A percentile compares a stretch with the other conserved stretches of the same genome.
These are phyloP conservation scores for Aspergillus fructus DNA, from an alignment of 2,329 filamentous ascomycete genomes.

Conservation along the genomic window DNA sequence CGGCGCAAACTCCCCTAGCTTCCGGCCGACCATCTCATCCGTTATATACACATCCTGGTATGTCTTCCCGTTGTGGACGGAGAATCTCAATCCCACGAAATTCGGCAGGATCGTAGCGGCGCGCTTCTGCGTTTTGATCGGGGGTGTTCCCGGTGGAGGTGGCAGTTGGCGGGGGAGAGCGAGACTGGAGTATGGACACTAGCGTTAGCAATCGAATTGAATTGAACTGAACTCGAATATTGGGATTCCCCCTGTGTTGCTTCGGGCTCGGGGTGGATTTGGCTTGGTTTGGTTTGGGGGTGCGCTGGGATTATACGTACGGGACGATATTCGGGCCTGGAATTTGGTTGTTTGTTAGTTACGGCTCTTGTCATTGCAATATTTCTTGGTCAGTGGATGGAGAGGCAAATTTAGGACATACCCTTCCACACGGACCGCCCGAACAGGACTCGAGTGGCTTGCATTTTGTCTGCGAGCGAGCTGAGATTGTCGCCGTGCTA, in stretches of 20 bases:
- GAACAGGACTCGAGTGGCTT: slow-evolving; percentile 65
- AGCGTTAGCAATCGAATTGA: neutral
- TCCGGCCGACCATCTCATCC: slow-evolving; percentile 95
- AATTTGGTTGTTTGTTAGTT: slow-evolving; percentile 10
- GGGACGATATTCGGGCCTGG: slow-evolving; percentile 69
- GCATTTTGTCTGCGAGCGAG: slow-evolving; percentile 53
- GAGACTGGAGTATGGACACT: slow-evolving; percentile 29
- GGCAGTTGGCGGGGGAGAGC: slow-evolving; percentile 42
- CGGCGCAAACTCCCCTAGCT: slow-evolving; percentile 88
- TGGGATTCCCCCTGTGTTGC: no score
- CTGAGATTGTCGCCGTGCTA: neutral
- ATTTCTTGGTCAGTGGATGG: neutral
- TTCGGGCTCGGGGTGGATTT: neutral
- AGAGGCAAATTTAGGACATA: slow-evolving; percentile 37
- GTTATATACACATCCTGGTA: slow-evolving; percentile 82
- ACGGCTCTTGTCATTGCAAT: neutral
- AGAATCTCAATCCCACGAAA: slow-evolving; percentile 86
- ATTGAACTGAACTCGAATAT: no score
- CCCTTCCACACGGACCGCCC: slow-evolving; percentile 89
- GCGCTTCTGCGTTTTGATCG: slow-evolving; percentile 83
- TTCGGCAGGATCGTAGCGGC: slow-evolving; percentile 87
- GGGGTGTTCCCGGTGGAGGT: slow-evolving; percentile 63
- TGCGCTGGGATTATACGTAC: slow-evolving; percentile 48
- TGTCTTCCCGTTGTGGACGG: slow-evolving; percentile 86
- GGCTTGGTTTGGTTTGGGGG: neutral